phyloP scores from a whole-genome alignment of 805 yeast genomes.

The Cyberlindnera subsufficiens region DNA sequence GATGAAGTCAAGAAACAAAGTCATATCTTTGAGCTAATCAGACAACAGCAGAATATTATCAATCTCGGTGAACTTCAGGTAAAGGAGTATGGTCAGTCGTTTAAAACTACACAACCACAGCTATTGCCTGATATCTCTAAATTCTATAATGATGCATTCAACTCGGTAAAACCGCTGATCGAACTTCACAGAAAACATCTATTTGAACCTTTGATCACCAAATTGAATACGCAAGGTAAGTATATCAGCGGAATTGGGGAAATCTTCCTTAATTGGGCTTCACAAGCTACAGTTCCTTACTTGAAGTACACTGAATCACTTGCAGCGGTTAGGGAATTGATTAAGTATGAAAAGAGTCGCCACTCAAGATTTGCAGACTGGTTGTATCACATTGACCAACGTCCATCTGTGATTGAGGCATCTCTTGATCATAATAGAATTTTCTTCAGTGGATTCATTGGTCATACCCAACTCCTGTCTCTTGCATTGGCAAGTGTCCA shows the following conservation, averaged over 20 bases:
- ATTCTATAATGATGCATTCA: constrained; percentile 54
- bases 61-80: constrained; percentile 62
- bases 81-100: constrained; percentile 45
- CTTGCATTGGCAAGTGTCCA: constrained; percentile 56
- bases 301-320: constrained; percentile 53
- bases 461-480: constrained; percentile 52
- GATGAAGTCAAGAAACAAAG: constrained; percentile 61
- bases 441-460: constrained; percentile 51
- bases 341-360: constrained; percentile 37
- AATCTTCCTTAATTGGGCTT: constrained; percentile 60
- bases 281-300: constrained; percentile 47
- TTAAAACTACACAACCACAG: constrained; percentile 33
- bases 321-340: constrained; percentile 54
- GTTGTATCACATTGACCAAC: constrained; percentile 47
- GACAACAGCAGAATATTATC: constrained; percentile 64
- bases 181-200: constrained; percentile 48
- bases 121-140: constrained; percentile 45
- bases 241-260: constrained; percentile 60
- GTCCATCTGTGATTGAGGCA: constrained; percentile 34
- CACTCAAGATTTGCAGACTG: constrained; percentile 48
- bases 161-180: constrained; percentile 49
- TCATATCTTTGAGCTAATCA: constrained; percentile 67
- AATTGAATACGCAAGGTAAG: constrained; percentile 58
- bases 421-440: constrained; percentile 47
- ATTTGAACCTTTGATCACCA: constrained; percentile 50